These are phyloP conservation scores for Datura wrightii DNA, from an alignment of 257 asterid species.

Conservation along the genomic window DNA sequence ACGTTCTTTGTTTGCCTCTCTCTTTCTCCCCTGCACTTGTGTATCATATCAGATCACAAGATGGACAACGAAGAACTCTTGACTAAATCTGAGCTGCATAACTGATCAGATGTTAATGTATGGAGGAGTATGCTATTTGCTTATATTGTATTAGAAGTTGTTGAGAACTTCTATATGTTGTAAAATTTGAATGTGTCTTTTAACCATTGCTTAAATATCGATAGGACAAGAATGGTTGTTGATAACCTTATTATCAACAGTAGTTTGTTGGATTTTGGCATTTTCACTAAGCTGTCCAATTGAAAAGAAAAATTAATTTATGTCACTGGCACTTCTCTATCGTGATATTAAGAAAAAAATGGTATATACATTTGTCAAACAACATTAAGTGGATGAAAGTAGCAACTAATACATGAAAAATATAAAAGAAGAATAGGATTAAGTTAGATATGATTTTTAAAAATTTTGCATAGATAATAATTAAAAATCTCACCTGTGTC, in stretches of 20 bases:
- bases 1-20: neutral
- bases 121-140: neutral
- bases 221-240: neutral
- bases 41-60: neutral
- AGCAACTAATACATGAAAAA: neutral
- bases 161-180: neutral
- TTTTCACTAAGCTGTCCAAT: neutral
- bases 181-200: too few relatives aligned
- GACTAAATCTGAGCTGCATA: neutral
- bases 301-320: constrained; percentile 24
- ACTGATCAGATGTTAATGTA: neutral
- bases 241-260: neutral
- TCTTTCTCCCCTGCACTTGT: neutral
- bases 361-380: neutral
- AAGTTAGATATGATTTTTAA: neutral
- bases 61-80: neutral
- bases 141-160: neutral
- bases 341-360: neutral
- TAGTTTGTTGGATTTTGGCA: constrained; percentile 7
- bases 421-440: neutral
- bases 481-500: neutral
- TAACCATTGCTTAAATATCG: neutral
- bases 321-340: neutral
- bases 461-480: neutral
- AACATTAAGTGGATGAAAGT: neutral